A percentile compares a stretch with the other conserved stretches of the same genome.
These are phyloP conservation scores for Ophiognomonia clavigignenti-juglandacearum DNA, from an alignment of 2,329 filamentous ascomycete species.

Conservation along the genomic window DNA sequence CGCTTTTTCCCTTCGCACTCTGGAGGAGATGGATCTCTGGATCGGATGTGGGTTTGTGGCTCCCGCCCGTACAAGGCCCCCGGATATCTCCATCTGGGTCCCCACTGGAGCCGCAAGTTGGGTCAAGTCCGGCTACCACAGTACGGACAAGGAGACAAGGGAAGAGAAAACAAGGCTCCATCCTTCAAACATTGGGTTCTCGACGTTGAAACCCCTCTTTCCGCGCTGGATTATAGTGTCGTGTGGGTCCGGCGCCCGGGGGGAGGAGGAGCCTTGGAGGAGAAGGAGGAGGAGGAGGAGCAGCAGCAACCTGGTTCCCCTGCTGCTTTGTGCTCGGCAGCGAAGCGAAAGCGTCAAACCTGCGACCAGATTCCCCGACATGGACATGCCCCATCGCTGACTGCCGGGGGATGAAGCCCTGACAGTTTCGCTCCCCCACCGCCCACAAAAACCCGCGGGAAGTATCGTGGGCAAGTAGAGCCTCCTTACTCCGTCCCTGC, in stretches of 20 bases:
- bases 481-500: constrained; percentile 1
- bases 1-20: too few species aligned
- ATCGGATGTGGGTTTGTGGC: not conserved
- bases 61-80: too few species aligned
- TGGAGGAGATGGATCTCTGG: too few species aligned
- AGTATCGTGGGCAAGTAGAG: too few species aligned
- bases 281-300: too few species aligned
- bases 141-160: too few species aligned
- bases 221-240: not conserved
- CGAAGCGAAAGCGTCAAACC: constrained; percentile 4
- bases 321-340: not conserved
- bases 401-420: not conserved
- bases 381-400: not conserved
- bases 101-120: not conserved
- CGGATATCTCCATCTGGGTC: not conserved
- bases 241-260: too few species aligned
- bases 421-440: not conserved
- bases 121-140: not conserved
- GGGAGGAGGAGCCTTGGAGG: too few species aligned
- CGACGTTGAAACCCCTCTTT: not conserved
- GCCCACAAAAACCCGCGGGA: too few species aligned
- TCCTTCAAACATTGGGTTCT: not conserved
- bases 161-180: too few species aligned
- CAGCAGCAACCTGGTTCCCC: too few species aligned
- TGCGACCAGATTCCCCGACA: constrained; percentile 7